A percentile compares a stretch with the other conserved stretches of the same genome.
phyloP scores from a whole-genome alignment of 2,329 filamentous ascomycete genomes.

The Trichoderma atroviride region DNA sequence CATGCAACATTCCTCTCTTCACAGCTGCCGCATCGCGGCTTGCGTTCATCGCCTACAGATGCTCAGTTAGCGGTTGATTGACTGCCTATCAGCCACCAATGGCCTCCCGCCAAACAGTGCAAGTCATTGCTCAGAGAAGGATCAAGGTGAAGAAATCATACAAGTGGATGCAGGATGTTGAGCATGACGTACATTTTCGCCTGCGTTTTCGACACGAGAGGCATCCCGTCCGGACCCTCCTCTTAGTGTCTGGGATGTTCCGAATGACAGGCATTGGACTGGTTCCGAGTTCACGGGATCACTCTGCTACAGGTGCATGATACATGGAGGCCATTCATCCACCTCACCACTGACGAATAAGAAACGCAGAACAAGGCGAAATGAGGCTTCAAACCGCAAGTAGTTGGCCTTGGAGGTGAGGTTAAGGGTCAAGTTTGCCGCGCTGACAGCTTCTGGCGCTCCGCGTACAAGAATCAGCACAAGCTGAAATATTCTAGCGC shows the following conservation, averaged over 20 bases:
- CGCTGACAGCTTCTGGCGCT: not conserved
- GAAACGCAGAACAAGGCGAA: not conserved
- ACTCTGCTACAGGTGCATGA: not conserved
- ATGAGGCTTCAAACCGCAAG: not conserved
- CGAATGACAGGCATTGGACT: conserved; percentile 29
- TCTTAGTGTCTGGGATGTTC: conserved; percentile 29
- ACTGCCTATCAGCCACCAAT: not conserved
- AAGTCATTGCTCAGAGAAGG: not conserved
- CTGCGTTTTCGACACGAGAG: conserved; percentile 30
- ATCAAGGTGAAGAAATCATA: not conserved
- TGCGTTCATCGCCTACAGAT: conserved; percentile 30
- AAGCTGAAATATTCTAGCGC: conserved; percentile 13
- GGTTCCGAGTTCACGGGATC: not conserved
- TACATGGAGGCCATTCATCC: not conserved
- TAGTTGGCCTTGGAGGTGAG: no score
- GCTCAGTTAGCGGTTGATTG: not conserved
- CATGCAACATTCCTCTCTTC: conserved; percentile 26
- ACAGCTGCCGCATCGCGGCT: conserved; percentile 30
- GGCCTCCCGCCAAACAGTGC: no score
- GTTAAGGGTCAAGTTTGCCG: not conserved
- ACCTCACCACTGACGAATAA: not conserved
- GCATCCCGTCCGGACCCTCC: conserved; percentile 32
- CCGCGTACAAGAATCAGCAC: not conserved
- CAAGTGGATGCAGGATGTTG: not conserved
- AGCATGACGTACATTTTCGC: conserved; percentile 29